A percentile compares a stretch with the other conserved stretches of the same genome.
phyloP scores from a whole-genome alignment of 2,329 filamentous ascomycete genomes.

The Hirsutella minnesotensis region DNA sequence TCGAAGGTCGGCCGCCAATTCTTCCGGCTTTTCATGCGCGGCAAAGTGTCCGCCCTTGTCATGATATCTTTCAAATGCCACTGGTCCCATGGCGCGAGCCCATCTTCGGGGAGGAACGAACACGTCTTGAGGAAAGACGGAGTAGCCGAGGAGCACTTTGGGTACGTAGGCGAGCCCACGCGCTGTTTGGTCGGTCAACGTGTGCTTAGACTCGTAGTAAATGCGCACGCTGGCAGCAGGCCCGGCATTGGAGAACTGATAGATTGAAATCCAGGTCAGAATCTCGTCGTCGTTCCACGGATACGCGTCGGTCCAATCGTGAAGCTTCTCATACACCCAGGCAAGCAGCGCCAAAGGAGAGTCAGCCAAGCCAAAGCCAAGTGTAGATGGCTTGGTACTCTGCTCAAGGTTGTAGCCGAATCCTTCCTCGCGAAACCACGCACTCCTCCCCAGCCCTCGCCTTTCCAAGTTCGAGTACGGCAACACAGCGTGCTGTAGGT shows the following conservation, averaged over 20 bases:
- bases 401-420: constrained; percentile 18
- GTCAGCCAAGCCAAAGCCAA: constrained; percentile 58
- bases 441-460: constrained; percentile 27
- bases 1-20: constrained; percentile 39
- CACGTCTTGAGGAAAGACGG: constrained; percentile 48
- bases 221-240: constrained; percentile 56
- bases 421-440: constrained; percentile 48
- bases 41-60: constrained; percentile 49
- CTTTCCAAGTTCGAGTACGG: not conserved
- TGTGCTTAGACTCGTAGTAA: constrained; percentile 56
- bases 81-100: constrained; percentile 44
- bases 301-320: constrained; percentile 62
- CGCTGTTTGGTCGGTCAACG: constrained; percentile 8
- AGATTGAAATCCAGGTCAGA: constrained; percentile 62
- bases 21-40: constrained; percentile 43
- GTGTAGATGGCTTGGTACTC: constrained; percentile 60
- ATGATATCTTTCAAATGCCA: constrained; percentile 44
- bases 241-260: constrained; percentile 58
- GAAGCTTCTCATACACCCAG: constrained; percentile 72
- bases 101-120: constrained; percentile 40
- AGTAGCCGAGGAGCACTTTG: constrained; percentile 31
- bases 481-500: not conserved
- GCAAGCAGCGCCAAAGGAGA: constrained; percentile 58
- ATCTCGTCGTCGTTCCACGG: constrained; percentile 67
- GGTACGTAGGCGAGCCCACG: constrained; percentile 16